These are phyloP conservation scores for Babesia microti DNA, from an alignment of 169 alveolate genomes.

Conservation along the genomic window DNA sequence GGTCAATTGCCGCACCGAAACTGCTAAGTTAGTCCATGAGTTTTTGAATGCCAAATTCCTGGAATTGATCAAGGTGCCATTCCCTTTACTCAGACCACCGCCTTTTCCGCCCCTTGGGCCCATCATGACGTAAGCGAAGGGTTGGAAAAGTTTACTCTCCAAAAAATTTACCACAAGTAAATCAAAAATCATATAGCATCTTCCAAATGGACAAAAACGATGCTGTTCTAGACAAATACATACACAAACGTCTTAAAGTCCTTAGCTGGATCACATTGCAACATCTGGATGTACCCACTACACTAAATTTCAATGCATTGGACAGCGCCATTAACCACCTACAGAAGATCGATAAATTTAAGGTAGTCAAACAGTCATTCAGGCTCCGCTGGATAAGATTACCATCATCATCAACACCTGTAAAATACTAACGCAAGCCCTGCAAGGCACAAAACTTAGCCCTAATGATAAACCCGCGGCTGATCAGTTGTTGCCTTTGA, in stretches of 20 bases:
- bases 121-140: slow-evolving; percentile 11
- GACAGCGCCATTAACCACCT: slow-evolving; percentile 31
- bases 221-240: slow-evolving; percentile 48
- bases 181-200: not conserved
- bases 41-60: slow-evolving; percentile 40
- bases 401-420: slow-evolving; percentile 54
- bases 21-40: slow-evolving; percentile 51
- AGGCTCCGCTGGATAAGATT: slow-evolving; percentile 63
- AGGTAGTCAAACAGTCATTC: slow-evolving; percentile 23
- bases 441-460: slow-evolving; percentile 34
- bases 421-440: slow-evolving; percentile 45
- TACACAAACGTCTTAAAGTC: slow-evolving; percentile 48
- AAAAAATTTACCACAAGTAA: slow-evolving; percentile 35
- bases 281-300: slow-evolving; percentile 40
- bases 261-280: slow-evolving; percentile 52
- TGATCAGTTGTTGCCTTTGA: slow-evolving; percentile 69
- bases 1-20: slow-evolving; percentile 45
- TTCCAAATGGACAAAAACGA: slow-evolving; percentile 51
- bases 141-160: slow-evolving; percentile 43
- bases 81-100: slow-evolving; percentile 9
- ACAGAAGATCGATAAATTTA: slow-evolving; percentile 20
- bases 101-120: slow-evolving; percentile 29
- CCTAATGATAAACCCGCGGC: slow-evolving; percentile 30
- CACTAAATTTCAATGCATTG: slow-evolving; percentile 7
- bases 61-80: no score